Base-by-base conservation (phyloP, 805 yeast species). In the Cyberlindnera suaveolens region DNA sequence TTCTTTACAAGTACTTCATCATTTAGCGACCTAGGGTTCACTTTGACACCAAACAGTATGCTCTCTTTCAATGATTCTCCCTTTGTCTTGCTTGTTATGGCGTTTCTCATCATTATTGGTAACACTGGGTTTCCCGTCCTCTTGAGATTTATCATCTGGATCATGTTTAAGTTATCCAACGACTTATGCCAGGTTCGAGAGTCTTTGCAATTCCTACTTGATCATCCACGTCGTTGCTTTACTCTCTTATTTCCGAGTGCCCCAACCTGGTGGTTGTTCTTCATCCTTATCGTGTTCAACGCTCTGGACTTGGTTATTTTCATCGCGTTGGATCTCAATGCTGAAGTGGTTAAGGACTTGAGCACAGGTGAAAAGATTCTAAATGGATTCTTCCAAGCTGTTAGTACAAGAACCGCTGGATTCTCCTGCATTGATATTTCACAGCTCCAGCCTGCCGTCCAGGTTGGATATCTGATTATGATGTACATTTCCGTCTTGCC, bases 401-500 rank as follows among this genome's bases (percentile, higher is more conserved):
- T 91, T 38, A 77, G 91, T 40, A 88, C 97, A 0, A 78, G 99
- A 68, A 93, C 98, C 1, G 96, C 96, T 0, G 99, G 99, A 0
- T 82, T 93, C 52, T 53, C 85, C 0, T 83, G 85, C 33, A 77
- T 90, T 20, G 79, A 83, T 58, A 63, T 93, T 32, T 67, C 87
- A 3, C 60, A 62, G 34, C 68, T 93, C 37, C 93, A 89, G 56
- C 93, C 97, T 0, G 93, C 96, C 0, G 86, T 91, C 39, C 96
- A 89, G 62, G 95, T 93, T 27, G 80, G 93, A 53, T 93, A 93
- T 61, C 75, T 88, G 80, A 75, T 93, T 46, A 91, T 93, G 98
- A 93, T 93, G 99, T 93, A 93, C 66, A 88, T 93, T 23, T 91
- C 98, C 13, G 97, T 91, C 36, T 71, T 90, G 59, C 99, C 99